Conservation (phyloP, 75 land plant genomes). For the Sequoia sempervirens region DNA sequence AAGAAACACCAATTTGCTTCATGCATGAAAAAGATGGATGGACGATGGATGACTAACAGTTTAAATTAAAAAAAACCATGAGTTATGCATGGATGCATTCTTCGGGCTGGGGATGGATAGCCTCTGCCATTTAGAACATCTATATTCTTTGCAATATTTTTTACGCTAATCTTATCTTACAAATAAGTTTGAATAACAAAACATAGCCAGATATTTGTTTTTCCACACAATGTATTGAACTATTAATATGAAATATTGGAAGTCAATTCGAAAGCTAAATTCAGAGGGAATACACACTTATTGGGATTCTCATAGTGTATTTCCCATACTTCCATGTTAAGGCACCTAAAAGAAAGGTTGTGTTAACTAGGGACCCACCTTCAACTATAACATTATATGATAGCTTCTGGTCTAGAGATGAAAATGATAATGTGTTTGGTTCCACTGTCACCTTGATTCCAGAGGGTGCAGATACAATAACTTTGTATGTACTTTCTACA, state of each 20-base stretch:
- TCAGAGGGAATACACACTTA: slow-evolving; percentile 10
- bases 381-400: slow-evolving; percentile 38
- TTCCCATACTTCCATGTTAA: slow-evolving; percentile 52
- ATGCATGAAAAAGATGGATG: no score
- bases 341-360: slow-evolving; percentile 13
- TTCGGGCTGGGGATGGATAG: no score
- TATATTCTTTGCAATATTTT: no score
- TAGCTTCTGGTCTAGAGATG: slow-evolving; percentile 34
- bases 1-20: no score
- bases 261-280: not conserved
- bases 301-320: slow-evolving; percentile 50
- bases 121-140: no score
- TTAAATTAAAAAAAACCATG: no score
- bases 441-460: slow-evolving; percentile 40
- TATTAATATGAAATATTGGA: not conserved
- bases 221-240: not conserved
- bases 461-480: slow-evolving; percentile 21
- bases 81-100: no score
- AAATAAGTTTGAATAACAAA: no score
- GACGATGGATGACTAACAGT: no score
- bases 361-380: not conserved
- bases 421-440: slow-evolving; percentile 47
- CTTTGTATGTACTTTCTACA: slow-evolving; percentile 46
- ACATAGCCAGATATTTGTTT: not conserved
- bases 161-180: no score